Evolutionary conservation across 805 yeast genomes (phyloP).

Genomic region (Candida michaelii): DNA sequence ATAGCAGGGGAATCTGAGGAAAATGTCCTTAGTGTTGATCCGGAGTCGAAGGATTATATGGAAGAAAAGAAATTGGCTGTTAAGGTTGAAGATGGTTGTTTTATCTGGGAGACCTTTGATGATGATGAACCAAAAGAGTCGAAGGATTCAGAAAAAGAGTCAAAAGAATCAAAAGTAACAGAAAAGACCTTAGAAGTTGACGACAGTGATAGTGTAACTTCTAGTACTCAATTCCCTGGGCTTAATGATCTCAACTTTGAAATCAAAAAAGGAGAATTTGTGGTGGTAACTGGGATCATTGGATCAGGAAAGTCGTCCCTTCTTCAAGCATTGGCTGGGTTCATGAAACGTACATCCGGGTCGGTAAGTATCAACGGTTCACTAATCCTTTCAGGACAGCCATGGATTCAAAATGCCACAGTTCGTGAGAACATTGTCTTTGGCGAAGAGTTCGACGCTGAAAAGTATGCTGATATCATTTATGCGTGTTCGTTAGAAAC

Average conservation of each 20-base stretch:
- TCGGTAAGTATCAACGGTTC: conserved; percentile 27
- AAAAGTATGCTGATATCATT: conserved; percentile 24
- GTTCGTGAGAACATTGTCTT: conserved; percentile 32
- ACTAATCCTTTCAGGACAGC: conserved; percentile 27
- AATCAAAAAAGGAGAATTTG: conserved; percentile 32
- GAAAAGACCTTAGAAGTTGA: conserved; percentile 23
- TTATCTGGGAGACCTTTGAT: conserved; percentile 30
- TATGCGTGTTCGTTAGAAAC: conserved; percentile 30
- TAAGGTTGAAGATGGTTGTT: conserved; percentile 22
- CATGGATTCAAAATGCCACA: conserved; percentile 39
- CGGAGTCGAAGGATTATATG: conserved; percentile 22
- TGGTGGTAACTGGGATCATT: conserved; percentile 36
- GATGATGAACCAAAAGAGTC: conserved; percentile 8
- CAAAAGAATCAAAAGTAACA: neutral
- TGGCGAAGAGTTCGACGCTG: conserved; percentile 24
- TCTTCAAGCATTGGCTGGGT: conserved; percentile 37
- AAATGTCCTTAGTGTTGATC: conserved; percentile 25
- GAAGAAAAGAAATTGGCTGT: conserved; percentile 21
- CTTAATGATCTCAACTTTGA: conserved; percentile 19
- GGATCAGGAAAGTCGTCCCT: conserved; percentile 40
- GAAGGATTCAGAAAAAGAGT: too few relatives aligned
- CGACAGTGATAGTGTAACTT: neutral
- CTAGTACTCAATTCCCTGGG: neutral
- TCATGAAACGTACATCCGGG: conserved; percentile 36
- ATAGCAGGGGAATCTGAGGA: conserved; percentile 37